A percentile compares a stretch with the other conserved stretches of the same genome.
Conservation (phyloP, 805 yeast genomes). For the Wickerhamiella kazuoi region DNA sequence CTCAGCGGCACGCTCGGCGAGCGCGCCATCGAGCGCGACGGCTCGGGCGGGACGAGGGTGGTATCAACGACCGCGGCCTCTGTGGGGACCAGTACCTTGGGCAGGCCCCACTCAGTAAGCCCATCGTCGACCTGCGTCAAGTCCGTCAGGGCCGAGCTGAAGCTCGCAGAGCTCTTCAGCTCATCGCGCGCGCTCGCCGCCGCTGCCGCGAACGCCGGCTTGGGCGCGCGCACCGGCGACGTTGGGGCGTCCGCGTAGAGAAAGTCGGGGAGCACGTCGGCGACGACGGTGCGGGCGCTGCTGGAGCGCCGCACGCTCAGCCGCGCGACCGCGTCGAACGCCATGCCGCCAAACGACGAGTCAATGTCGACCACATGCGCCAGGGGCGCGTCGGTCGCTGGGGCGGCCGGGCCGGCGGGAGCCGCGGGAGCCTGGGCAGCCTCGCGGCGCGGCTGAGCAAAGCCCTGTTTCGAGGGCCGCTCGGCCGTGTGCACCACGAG, state of each 20-base stretch:
- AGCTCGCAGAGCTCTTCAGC: conserved; percentile 3
- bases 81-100: conserved; percentile 10
- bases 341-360: not conserved
- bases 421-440: not conserved
- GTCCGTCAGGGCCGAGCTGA: conserved; percentile 6
- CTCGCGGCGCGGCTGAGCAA: not conserved
- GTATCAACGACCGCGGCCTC: conserved; percentile 2
- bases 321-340: not conserved
- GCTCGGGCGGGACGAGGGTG: not conserved
- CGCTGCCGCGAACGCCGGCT: not conserved
- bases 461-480: too few species aligned
- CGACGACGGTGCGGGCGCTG: not conserved
- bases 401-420: not conserved
- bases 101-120: conserved; percentile 18
- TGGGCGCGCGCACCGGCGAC: not conserved
- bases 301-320: not conserved
- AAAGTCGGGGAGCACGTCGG: conserved; percentile 3
- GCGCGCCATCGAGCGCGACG: not conserved
- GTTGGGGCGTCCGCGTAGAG: conserved; percentile 1
- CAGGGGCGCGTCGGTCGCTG: not conserved
- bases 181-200: not conserved
- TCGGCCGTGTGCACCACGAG: too few species aligned
- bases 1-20: too few species aligned
- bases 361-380: not conserved
- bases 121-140: conserved; percentile 14